Evolutionary conservation across 345 rosid species (phyloP), one percentile per base, ranked within the genome.

Genomic region (Barbarea vulgaris): DNA sequence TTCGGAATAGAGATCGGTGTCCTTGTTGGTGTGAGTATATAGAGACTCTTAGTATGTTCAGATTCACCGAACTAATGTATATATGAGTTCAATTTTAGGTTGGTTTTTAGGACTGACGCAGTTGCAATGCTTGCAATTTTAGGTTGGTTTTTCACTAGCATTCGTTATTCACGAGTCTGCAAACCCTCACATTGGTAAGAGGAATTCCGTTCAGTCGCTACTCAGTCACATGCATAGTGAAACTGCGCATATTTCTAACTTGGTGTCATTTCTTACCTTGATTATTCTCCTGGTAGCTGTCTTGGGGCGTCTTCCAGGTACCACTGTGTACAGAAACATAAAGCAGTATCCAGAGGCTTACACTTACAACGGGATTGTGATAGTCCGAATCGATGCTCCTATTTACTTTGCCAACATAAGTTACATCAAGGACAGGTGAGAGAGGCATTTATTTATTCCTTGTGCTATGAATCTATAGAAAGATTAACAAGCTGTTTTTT

Each of bases 91-190:
- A 73, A 80, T 74, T 83, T 75, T 71, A 96, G 97, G 96, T 93
- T 71, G 98, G 97, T 47, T 91, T 78, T 81, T 89, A n/a, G 27
- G 46, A 66, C 69, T 73, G 44, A 72, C 44, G 3, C 33, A 18
- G 39, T 30, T 79, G 47, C 56, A 53, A 60, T 59, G 66, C 34
- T 70, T 84, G 55, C 52, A 73, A 80, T 74, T 83, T 75, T 71
- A 96, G 97, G 96, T 93, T 71, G 98, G 97, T 47, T 91, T 78
- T 81, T 89, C 99, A 17, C 97, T 96, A 76, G 97, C 98, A 72
- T 96, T 93, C 62, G 99, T 96, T 65, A 96, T 96, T 80, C 96
- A 91, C 22, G 99, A 96, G 83, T 96, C 99, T 42, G 99, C 99
- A 80, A 96, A 96, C 83, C 99, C 99, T 62, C 98, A 91, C 77